Evolutionary conservation across 2,329 filamentous ascomycete genomes (phyloP).

Genomic region (Scedosporium boydii): DNA sequence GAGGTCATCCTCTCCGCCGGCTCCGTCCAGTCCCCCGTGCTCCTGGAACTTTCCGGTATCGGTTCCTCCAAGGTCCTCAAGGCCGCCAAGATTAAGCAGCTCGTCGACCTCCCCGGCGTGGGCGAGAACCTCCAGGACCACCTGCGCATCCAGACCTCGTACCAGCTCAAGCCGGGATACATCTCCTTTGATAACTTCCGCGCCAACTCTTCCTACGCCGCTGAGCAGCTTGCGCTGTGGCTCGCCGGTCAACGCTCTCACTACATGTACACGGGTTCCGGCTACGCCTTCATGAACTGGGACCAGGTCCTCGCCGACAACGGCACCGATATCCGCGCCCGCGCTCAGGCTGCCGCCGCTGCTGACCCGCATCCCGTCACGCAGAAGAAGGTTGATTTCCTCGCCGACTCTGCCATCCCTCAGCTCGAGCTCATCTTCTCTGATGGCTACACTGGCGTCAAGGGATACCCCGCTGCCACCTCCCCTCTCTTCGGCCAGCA

Average conservation of each 20-base stretch:
- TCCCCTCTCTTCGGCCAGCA: slow-evolving; percentile 18
- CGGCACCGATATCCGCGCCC: slow-evolving; percentile 16
- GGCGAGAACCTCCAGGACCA: slow-evolving; percentile 42
- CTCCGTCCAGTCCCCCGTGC: slow-evolving; percentile 12
- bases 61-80: slow-evolving; percentile 22
- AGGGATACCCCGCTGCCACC: slow-evolving; percentile 16
- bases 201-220: slow-evolving; percentile 16
- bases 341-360: slow-evolving; percentile 24
- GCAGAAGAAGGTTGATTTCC: slow-evolving; percentile 28
- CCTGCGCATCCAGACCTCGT: slow-evolving; percentile 16
- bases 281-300: slow-evolving; percentile 33
- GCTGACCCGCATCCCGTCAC: slow-evolving; percentile 27
- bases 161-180: slow-evolving; percentile 27
- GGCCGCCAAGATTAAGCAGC: slow-evolving; percentile 25
- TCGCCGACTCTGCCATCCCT: slow-evolving; percentile 18
- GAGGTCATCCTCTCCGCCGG: slow-evolving; percentile 16
- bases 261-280: slow-evolving; percentile 29
- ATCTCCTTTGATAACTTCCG: slow-evolving; percentile 17
- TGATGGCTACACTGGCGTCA: slow-evolving; percentile 19
- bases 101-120: slow-evolving; percentile 31
- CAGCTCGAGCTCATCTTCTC: slow-evolving; percentile 20
- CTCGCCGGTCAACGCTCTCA: slow-evolving; percentile 18
- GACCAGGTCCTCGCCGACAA: slow-evolving; percentile 22
- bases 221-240: slow-evolving; percentile 2
- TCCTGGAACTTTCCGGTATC: slow-evolving; percentile 25